Percentiles rank a stretch among this genome's conserved stretches.
Evolutionary conservation across 2,329 filamentous ascomycete species (phyloP).

Genomic region (Orbilia oligospora): DNA sequence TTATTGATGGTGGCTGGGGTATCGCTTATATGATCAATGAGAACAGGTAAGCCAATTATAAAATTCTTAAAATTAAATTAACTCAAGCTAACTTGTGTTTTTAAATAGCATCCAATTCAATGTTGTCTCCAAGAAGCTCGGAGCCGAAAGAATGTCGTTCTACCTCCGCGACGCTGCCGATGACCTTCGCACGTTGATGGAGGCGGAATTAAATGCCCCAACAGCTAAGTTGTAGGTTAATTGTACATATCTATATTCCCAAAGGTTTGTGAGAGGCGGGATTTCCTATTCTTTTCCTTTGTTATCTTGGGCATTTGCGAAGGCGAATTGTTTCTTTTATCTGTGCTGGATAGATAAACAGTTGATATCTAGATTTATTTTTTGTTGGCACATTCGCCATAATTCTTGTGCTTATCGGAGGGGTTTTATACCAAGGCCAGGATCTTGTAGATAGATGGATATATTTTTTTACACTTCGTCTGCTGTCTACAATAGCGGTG

Average conservation of each 20-base stretch:
- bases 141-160: slow-evolving; percentile 92
- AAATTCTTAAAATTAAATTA: slow-evolving; percentile 9
- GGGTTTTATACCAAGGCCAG: slow-evolving; percentile 10
- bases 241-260: slow-evolving; percentile 26
- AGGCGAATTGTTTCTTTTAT: slow-evolving; percentile 45
- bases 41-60: slow-evolving; percentile 77
- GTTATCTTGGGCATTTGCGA: slow-evolving; percentile 53
- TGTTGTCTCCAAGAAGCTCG: slow-evolving; percentile 92
- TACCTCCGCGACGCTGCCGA: slow-evolving; percentile 93
- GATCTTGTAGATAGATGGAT: slow-evolving; percentile 42
- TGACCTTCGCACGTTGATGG: slow-evolving; percentile 88
- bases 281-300: slow-evolving; percentile 11
- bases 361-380: slow-evolving; percentile 36
- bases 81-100: slow-evolving; percentile 62
- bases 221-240: slow-evolving; percentile 85
- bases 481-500: slow-evolving; percentile 30
- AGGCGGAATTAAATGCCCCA: slow-evolving; percentile 81
- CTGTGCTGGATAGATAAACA: slow-evolving; percentile 42
- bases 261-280: slow-evolving; percentile 19
- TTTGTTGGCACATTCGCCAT: slow-evolving; percentile 23
- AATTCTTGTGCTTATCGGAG: background rate
- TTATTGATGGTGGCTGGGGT: slow-evolving; percentile 94
- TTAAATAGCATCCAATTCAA: slow-evolving; percentile 90
- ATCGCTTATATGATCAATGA: slow-evolving; percentile 99
- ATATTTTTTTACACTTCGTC: slow-evolving; percentile 6